Evolutionary conservation across 208 protist species (phyloP), one percentile per base, ranked within the genome.

Genomic region (Strigomonas culicis): DNA sequence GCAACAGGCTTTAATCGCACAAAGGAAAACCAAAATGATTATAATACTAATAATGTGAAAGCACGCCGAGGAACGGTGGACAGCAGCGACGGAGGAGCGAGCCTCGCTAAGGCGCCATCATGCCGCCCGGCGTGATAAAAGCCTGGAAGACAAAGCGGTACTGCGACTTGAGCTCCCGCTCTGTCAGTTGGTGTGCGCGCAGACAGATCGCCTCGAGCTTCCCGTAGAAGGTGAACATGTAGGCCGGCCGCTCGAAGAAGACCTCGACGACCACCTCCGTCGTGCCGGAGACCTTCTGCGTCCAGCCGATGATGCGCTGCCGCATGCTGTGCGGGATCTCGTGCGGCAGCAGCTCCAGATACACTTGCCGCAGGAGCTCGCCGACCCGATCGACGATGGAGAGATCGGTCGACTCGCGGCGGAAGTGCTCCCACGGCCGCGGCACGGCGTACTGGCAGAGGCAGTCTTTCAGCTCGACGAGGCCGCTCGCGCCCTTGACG

Each of bases 171-270:
- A 93, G 59, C 58, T 93, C 86, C 19, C 58, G 59, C 59, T 89
- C 78, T 1, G 82, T 79, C 24, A 93, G 32, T 52, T 79, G 76
- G 73, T 93, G 86, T 0, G 79, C 80, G 11, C 82, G 75, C 28
- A 86, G 66, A 43, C 82, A 93, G 21, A 96, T 73, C 17, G 86
- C 85, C 83, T 96, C 86, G 47, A 96, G 63, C 59, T 92, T 90
- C 11, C 77, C 21, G 74, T 96, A 93, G 52, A 96, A 96, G n/a
- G 80, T 92, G 65, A 93, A 93, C 82, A 96, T 88, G 74, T 93
- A 96, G 43, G 86, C 82, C 13, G 90, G 90, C 13, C 90, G 74
- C 41, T 92, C 87, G 63, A 93, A 92, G 62, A 93, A 96, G 13
- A 92, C 83, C 68, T 96, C 86, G n/a, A 89, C 88, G n/a, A 93